Percentiles rank a stretch among this genome's conserved stretches.
These are phyloP conservation scores for Talaromyces nanjingensis DNA, from an alignment of 495 filamentous ascomycete genomes.

Conservation along the genomic window DNA sequence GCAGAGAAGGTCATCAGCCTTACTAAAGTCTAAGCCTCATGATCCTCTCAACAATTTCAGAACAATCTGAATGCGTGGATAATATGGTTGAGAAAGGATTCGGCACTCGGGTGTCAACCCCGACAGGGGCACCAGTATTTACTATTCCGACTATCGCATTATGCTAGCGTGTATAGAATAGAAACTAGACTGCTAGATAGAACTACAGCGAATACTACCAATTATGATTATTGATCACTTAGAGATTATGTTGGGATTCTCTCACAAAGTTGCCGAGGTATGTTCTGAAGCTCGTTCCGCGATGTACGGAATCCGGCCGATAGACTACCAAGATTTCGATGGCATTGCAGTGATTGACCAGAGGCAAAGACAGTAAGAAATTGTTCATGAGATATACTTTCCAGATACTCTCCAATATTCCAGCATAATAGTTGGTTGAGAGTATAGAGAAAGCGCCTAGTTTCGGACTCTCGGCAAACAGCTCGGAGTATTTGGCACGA, in stretches of 20 bases:
- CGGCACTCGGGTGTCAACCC: neutral
- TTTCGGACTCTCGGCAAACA: neutral
- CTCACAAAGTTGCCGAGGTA: neutral
- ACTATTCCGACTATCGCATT: neutral
- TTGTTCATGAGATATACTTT: neutral
- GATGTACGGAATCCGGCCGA: neutral
- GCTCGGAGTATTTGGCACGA: neutral
- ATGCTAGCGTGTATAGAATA: neutral
- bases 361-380: neutral
- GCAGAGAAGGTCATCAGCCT: slow-evolving; percentile 67
- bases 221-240: neutral
- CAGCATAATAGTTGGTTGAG: neutral
- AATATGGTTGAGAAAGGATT: neutral
- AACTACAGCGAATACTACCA: too few relatives aligned
- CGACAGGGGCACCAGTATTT: neutral
- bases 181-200: neutral
- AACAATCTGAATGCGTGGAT: neutral
- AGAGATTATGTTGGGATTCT: neutral
- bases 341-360: too few relatives aligned
- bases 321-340: neutral
- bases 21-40: slow-evolving; percentile 21
- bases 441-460: neutral
- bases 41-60: neutral
- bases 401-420: neutral
- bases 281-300: neutral